Conservation (phyloP, 768 basidiomycete species). For the Gloeostereum incarnatum region DNA sequence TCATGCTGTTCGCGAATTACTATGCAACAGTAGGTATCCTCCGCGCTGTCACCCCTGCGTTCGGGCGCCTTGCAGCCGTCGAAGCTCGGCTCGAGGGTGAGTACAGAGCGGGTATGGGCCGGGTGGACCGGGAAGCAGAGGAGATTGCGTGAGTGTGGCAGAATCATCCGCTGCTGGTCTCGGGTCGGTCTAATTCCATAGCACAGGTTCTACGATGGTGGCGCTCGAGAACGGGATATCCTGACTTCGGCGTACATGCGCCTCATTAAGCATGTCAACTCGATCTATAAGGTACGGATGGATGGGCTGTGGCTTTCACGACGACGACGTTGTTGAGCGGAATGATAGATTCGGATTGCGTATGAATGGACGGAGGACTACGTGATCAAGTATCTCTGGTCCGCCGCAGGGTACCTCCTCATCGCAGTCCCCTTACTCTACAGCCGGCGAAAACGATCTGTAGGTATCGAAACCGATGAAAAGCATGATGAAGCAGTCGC, state of each 20-base stretch:
- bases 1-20: constrained; percentile 76
- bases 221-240: constrained; percentile 73
- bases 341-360: constrained; percentile 67
- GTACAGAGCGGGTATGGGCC: constrained; percentile 77
- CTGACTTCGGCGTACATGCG: constrained; percentile 67
- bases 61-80: constrained; percentile 80
- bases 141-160: constrained; percentile 85
- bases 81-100: constrained; percentile 89
- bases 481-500: constrained; percentile 32
- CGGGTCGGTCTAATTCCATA: neutral
- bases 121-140: constrained; percentile 84
- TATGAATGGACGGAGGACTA: constrained; percentile 97
- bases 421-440: constrained; percentile 88
- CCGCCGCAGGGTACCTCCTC: constrained; percentile 82
- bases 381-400: constrained; percentile 95
- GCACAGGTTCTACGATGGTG: constrained; percentile 85
- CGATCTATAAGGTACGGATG: constrained; percentile 69
- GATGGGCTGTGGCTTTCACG: too few relatives aligned
- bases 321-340: neutral
- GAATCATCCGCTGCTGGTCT: neutral
- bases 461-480: neutral
- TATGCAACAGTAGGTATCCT: constrained; percentile 79
- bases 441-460: constrained; percentile 37
- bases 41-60: constrained; percentile 82
- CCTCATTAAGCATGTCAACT: constrained; percentile 84